phyloP scores from a whole-genome alignment of 1,139 yeast species.

The Debaryomyces subglobosus region DNA sequence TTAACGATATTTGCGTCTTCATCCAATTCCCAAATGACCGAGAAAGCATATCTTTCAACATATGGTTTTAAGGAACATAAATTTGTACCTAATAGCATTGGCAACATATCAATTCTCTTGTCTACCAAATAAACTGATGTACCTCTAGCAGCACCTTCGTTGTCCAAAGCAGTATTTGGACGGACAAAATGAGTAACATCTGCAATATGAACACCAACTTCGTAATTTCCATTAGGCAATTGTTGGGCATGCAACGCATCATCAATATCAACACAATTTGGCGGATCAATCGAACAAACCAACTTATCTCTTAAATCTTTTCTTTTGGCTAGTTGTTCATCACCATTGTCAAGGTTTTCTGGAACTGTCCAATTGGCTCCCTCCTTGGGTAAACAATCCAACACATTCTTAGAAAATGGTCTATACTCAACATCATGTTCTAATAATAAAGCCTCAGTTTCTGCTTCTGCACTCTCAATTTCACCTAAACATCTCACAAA shows the following conservation, averaged over 20 bases:
- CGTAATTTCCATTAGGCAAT: conserved; percentile 90
- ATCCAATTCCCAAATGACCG: conserved; percentile 94
- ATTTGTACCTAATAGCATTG: conserved; percentile 93
- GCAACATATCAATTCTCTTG: conserved; percentile 98
- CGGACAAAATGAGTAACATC: conserved; percentile 98
- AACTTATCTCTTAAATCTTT: conserved; percentile 84
- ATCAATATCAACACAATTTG: conserved; percentile 97
- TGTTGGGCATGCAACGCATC: conserved; percentile 91
- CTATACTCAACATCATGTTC: conserved; percentile 97
- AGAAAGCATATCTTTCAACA: conserved; percentile 95
- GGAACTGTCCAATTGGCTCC: conserved; percentile 96
- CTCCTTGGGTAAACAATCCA: conserved; percentile 89
- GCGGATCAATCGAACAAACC: conserved; percentile 97
- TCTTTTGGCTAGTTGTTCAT: conserved; percentile 65
- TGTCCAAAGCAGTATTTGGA: conserved; percentile 88
- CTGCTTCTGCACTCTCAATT: conserved; percentile 91
- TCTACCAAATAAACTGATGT: conserved; percentile 98
- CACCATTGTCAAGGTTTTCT: conserved; percentile 56
- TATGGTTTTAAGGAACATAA: conserved; percentile 93
- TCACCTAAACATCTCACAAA: conserved; percentile 89
- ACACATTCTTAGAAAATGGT: conserved; percentile 90
- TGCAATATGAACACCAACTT: conserved; percentile 98
- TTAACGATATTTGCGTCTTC: conserved; percentile 83
- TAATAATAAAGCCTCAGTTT: conserved; percentile 88
- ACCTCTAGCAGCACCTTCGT: conserved; percentile 96